Percentiles rank a stretch among this genome's conserved stretches.
Conservation (phyloP, 176 grass and related monocot species). For the bread wheat (Triticum aestivum) region DNA sequence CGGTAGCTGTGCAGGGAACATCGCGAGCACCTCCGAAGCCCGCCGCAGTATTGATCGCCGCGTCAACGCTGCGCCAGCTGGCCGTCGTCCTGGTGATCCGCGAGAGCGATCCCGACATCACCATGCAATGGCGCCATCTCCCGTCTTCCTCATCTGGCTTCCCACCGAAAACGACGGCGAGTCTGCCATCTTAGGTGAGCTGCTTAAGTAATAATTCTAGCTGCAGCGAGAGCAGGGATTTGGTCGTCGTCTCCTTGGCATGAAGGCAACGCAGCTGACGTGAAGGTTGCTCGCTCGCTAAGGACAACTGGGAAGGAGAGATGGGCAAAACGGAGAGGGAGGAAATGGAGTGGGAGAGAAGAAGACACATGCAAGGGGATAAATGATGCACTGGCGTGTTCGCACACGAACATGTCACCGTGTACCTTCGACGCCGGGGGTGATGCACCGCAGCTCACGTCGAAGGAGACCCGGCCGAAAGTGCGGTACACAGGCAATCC, state of each 20-base stretch:
- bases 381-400: not conserved
- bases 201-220: not conserved
- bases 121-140: no score
- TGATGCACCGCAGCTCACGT: no score
- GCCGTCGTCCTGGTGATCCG: no score
- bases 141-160: not conserved
- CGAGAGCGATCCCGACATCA: no score
- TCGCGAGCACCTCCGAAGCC: no score
- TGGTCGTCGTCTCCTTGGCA: not conserved
- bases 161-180: not conserved
- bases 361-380: not conserved
- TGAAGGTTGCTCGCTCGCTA: not conserved
- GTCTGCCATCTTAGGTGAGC: not conserved
- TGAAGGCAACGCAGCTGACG: not conserved
- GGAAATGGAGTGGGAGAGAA: not conserved
- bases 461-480: no score
- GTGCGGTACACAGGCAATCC: no score
- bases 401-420: no score
- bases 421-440: no score
- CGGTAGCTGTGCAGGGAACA: no score
- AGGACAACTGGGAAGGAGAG: not conserved
- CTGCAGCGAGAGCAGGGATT: not conserved
- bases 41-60: no score
- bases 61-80: no score
- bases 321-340: not conserved